Conservation (phyloP, 495 filamentous ascomycete genomes). For the Penicillium arizonense region DNA sequence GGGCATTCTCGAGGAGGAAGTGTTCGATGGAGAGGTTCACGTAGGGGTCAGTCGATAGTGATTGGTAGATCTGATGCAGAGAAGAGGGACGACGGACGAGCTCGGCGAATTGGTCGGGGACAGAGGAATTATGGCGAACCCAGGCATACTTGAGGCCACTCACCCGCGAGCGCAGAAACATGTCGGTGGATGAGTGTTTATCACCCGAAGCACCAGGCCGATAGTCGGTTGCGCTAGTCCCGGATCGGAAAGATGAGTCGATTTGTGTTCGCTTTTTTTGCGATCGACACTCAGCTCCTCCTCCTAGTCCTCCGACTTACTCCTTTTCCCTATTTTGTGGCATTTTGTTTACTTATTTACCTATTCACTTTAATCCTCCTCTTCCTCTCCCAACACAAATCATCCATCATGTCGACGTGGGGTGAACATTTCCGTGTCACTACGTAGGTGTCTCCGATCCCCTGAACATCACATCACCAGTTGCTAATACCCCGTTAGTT, state of each 20-base stretch:
- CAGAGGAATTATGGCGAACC: constrained; percentile 35
- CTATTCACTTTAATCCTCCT: neutral
- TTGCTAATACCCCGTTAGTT: constrained; percentile 46
- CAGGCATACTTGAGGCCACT: neutral
- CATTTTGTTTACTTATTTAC: neutral
- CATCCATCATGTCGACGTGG: constrained; percentile 78
- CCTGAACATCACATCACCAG: neutral
- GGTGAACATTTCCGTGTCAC: constrained; percentile 81
- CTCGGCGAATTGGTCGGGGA: constrained; percentile 40
- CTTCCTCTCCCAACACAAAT: neutral
- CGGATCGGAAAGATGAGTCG: constrained; percentile 32
- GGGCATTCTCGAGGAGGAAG: constrained; percentile 72
- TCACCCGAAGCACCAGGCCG: constrained; percentile 17
- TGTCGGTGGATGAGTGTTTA: constrained; percentile 9
- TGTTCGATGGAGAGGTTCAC: constrained; percentile 96
- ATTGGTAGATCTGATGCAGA: constrained; percentile 75
- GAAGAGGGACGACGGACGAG: constrained; percentile 38
- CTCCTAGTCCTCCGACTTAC: neutral
- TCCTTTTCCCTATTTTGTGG: neutral
- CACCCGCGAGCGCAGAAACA: constrained; percentile 21
- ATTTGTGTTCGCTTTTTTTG: constrained; percentile 17
- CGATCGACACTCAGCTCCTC: neutral
- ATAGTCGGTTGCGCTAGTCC: constrained; percentile 34
- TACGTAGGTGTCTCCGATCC: constrained; percentile 57
- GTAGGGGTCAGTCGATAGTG: constrained; percentile 70